A percentile compares a stretch with the other conserved stretches of the same genome.
Conservation (phyloP, 192 early-diverging fungal genomes). For the Podila verticillata region DNA sequence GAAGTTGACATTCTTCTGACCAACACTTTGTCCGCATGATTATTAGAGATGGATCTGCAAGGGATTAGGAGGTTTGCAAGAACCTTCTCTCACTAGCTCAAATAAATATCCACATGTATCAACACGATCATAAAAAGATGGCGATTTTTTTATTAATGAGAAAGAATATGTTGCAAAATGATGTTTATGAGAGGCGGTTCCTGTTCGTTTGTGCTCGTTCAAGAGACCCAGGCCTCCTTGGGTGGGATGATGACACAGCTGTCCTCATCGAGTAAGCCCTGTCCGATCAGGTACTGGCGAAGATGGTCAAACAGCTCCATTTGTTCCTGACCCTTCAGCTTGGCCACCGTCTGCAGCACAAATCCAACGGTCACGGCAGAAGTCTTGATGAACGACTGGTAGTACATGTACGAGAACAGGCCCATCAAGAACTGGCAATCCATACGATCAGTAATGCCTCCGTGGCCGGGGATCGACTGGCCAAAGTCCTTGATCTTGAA, state of each 20-base stretch:
- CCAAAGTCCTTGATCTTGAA: constrained; percentile 99
- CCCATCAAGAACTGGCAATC: constrained; percentile 99
- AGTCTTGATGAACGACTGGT: constrained; percentile 85
- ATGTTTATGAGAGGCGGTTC: neutral
- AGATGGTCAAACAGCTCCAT: constrained; percentile 53
- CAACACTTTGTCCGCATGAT: neutral
- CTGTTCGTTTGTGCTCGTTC: neutral
- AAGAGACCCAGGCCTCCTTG: constrained; percentile 48
- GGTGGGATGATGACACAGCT: constrained; percentile 49
- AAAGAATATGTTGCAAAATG: neutral
- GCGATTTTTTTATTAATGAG: neutral
- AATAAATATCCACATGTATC: no score
- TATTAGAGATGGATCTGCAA: constrained; percentile 46
- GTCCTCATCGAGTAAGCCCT: constrained; percentile 47
- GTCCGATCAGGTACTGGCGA: constrained; percentile 53
- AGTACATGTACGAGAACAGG: constrained; percentile 92
- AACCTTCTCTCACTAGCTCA: neutral
- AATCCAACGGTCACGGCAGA: constrained; percentile 37
- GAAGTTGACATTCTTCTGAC: neutral
- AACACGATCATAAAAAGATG: no score
- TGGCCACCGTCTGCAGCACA: constrained; percentile 41
- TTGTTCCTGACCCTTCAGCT: constrained; percentile 45
- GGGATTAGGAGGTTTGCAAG: constrained; percentile 17
- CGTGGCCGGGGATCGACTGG: constrained; percentile 96
- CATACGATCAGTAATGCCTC: constrained; percentile 96